phyloP scores from a whole-genome alignment of 192 early-diverging fungal genomes.

The Mortierella hygrophila region DNA sequence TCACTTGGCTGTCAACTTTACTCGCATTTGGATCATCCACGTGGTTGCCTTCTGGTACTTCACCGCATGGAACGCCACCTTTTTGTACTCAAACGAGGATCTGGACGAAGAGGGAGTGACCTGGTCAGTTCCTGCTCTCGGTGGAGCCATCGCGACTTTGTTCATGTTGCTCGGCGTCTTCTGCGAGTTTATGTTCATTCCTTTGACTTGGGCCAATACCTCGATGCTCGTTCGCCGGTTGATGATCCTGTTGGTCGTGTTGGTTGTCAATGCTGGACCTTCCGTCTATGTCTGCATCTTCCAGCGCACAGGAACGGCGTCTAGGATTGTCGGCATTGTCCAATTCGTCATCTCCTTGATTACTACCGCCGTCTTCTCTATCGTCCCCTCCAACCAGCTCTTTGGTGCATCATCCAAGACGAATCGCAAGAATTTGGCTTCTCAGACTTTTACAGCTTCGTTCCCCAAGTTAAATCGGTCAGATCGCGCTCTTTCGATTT shows the following conservation, averaged over 20 bases:
- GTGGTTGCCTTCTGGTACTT: conserved; percentile 84
- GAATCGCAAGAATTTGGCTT: conserved; percentile 59
- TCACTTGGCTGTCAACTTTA: conserved; percentile 87
- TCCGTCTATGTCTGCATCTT: conserved; percentile 70
- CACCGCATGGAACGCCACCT: conserved; percentile 77
- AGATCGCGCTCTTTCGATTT: conserved; percentile 77
- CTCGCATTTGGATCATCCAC: conserved; percentile 90
- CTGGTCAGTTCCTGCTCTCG: conserved; percentile 77
- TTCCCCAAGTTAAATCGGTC: conserved; percentile 77
- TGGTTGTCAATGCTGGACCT: conserved; percentile 75
- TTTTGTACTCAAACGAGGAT: conserved; percentile 70
- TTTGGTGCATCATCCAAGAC: conserved; percentile 48
- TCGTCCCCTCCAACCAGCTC: conserved; percentile 77
- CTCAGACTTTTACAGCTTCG: conserved; percentile 77
- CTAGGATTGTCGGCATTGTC: conserved; percentile 71
- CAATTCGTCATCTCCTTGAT: conserved; percentile 79
- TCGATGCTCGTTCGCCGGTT: conserved; percentile 64
- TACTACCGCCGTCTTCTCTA: conserved; percentile 73
- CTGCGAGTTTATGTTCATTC: conserved; percentile 80
- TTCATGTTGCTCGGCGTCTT: conserved; percentile 75
- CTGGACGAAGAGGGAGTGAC: conserved; percentile 61
- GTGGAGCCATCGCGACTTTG: conserved; percentile 77
- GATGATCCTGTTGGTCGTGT: conserved; percentile 67
- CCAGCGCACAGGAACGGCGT: conserved; percentile 55
- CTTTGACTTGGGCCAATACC: conserved; percentile 68